These are phyloP conservation scores for Cardiospermum halicacabum DNA, from an alignment of 345 rosid species.

Conservation along the genomic window DNA sequence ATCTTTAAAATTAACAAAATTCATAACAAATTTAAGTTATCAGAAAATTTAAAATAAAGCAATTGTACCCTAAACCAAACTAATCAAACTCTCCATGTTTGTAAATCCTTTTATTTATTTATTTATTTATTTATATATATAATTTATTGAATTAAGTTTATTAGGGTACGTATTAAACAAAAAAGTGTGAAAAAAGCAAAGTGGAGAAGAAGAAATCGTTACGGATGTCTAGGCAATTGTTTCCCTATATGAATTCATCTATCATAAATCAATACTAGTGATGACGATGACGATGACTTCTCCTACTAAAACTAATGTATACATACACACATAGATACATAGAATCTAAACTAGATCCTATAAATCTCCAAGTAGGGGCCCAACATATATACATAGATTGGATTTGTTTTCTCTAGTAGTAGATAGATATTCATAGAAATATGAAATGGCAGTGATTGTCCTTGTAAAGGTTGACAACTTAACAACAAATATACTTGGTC, in stretches of 20 bases:
- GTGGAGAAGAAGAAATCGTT: constrained; percentile 22
- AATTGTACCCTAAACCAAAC: too few relatives aligned
- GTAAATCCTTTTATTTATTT: too few relatives aligned
- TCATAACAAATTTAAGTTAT: too few relatives aligned
- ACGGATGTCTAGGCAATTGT: constrained; percentile 17
- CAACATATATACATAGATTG: not conserved
- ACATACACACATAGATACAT: too few relatives aligned
- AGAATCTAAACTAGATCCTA: constrained; percentile 12
- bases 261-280: constrained; percentile 16
- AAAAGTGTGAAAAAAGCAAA: too few relatives aligned
- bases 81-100: too few relatives aligned
- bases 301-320: not conserved
- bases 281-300: not conserved
- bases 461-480: constrained; percentile 11
- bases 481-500: constrained; percentile 2
- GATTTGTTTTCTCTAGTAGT: not conserved
- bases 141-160: too few relatives aligned
- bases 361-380: not conserved
- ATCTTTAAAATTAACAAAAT: too few relatives aligned
- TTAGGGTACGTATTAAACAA: too few relatives aligned
- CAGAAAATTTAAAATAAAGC: too few relatives aligned
- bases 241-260: not conserved
- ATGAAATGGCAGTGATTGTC: constrained; percentile 11
- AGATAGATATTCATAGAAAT: too few relatives aligned
- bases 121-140: too few relatives aligned